Base-by-base conservation (phyloP, 2,329 filamentous ascomycete species). In the Curvularia eragrostidis region DNA sequence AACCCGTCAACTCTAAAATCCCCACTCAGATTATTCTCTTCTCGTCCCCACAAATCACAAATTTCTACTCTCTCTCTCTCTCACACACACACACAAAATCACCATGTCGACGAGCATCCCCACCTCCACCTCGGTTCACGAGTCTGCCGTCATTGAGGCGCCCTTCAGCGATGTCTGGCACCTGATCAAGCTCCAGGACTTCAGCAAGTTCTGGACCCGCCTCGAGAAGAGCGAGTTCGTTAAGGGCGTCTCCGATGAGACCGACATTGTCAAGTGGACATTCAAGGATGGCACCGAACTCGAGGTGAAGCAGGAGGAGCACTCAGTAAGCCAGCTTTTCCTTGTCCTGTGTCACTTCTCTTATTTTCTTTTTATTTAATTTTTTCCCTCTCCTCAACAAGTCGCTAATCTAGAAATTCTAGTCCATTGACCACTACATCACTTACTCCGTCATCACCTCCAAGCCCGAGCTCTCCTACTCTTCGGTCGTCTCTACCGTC, bases 281-380 rank as follows among this genome's bases (percentile, higher is more conserved):
- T 91, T 91, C 81, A 86, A 87, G 75, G 89, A 91, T 68, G 87
- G 87, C 48, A 86, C 84, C 26, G 83, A 85, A 54, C 78, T 89
- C 19, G 87, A 91, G 75, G 86, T 91, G 65, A 91, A 91, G 85
- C 87, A 89, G 80, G 89, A 91, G 78, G 89, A 90, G 80, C 88
- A 91, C 79, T 89, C 85, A 64, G 87, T 89, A 77, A 59, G 84
- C 75, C 36, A n/a, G 26, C 2, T 48, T n/a, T 18, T 38, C 15
- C 7, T 9, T 21, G 24, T 43, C 26, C 41, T 39, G 15, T 39
- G 21, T n/a, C 32, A 36, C 32, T 15, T 19, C 5, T 28, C n/a
- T 46, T 21, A 0, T 47, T 32, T 23, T 47, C 18, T 18, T n/a
- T 32, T 48, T 30, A 3, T 23, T 32, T 48, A 19, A 3, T 23